Evolutionary conservation across 345 rosid genomes (phyloP).

Genomic region (Eucalyptus dawsonii): DNA sequence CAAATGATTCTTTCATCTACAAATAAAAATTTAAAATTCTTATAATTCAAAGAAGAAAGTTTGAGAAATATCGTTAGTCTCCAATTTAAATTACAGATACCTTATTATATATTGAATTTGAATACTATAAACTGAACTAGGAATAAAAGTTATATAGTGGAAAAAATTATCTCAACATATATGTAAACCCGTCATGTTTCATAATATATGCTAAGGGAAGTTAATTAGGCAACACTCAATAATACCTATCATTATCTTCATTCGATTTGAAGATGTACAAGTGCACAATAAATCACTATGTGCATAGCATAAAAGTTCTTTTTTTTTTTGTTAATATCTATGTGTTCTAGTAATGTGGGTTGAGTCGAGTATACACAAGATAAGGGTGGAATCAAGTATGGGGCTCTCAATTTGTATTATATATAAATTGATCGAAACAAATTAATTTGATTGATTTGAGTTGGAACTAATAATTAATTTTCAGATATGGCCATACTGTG

Average conservation of each 20-base stretch:
- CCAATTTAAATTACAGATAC: no score
- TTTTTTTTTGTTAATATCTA: no score
- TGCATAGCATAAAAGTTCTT: no score
- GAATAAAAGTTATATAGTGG: background rate
- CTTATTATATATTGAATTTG: background rate
- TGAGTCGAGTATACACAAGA: no score
- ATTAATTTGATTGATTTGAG: background rate
- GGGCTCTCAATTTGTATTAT: background rate
- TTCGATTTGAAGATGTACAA: background rate
- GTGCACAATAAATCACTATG: background rate
- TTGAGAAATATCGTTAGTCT: background rate
- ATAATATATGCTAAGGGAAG: background rate
- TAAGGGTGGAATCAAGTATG: fast-evolving
- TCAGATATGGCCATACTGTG: background rate
- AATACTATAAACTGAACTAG: background rate
- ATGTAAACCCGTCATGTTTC: background rate
- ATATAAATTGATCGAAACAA: background rate
- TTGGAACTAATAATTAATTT: no score
- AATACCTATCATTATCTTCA: background rate
- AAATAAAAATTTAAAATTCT: no score
- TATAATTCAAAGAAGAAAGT: no score
- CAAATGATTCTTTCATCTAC: background rate
- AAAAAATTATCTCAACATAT: background rate
- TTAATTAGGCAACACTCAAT: background rate
- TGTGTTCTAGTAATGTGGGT: no score